phyloP scores from a whole-genome alignment of 495 filamentous ascomycete species.

The Trichoderma orchidacearum region DNA sequence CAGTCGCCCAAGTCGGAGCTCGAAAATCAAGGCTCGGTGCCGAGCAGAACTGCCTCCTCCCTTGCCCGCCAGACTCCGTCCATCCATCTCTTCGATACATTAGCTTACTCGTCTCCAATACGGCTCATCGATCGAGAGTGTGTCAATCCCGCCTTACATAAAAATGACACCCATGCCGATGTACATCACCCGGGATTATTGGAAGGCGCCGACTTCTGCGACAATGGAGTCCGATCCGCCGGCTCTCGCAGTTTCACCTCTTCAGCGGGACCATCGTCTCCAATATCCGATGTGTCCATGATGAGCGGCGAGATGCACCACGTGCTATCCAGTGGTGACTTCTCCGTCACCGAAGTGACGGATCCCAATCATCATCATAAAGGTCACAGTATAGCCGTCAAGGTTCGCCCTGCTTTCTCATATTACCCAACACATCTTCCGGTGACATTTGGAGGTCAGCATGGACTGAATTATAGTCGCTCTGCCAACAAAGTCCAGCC shows the following conservation, averaged over 20 bases:
- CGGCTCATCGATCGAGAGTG: background rate
- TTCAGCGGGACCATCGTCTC: background rate
- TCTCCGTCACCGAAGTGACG: constrained; percentile 14
- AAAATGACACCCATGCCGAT: background rate
- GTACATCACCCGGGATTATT: background rate
- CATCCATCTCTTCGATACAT: background rate
- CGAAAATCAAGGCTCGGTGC: background rate
- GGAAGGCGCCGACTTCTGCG: background rate
- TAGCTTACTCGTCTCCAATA: background rate
- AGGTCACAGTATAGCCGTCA: constrained; percentile 14
- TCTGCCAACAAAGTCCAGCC: background rate
- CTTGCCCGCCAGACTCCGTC: background rate
- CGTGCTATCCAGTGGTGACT: constrained; percentile 13
- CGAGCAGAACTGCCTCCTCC: background rate
- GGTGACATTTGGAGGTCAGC: background rate
- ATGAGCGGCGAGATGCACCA: constrained; percentile 5
- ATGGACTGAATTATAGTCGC: background rate
- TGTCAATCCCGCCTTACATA: background rate
- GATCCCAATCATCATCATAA: constrained; percentile 15
- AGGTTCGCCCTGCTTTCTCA: constrained; percentile 16
- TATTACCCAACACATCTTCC: background rate
- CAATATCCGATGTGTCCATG: background rate
- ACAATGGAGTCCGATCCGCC: background rate
- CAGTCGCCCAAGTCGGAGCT: background rate
- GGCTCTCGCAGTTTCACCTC: background rate